phyloP scores from a whole-genome alignment of 2,329 filamentous ascomycete genomes.

The Penicillium sp. region DNA sequence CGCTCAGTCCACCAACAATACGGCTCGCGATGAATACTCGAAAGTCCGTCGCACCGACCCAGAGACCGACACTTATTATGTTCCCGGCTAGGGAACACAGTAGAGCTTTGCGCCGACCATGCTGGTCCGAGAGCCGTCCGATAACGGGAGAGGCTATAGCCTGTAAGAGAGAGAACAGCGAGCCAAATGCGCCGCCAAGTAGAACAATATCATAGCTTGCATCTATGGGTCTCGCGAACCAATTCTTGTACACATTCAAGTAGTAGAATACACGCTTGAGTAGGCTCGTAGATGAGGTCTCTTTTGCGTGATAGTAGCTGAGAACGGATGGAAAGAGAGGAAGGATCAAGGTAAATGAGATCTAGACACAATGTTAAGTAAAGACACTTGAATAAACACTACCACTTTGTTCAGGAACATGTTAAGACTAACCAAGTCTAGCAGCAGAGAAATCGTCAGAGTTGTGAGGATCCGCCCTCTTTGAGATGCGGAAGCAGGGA shows the following conservation, averaged over 20 bases:
- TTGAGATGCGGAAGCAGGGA: background rate
- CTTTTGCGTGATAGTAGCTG: background rate
- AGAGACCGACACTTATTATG: slow-evolving; percentile 84
- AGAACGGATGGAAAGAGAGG: background rate
- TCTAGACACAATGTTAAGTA: background rate
- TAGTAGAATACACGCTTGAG: background rate
- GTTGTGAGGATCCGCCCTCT: background rate
- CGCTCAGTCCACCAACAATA: slow-evolving; percentile 84
- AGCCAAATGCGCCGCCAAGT: slow-evolving; percentile 85
- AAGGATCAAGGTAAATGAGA: background rate
- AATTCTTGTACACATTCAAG: background rate
- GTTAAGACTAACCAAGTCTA: background rate
- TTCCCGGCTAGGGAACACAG: slow-evolving; percentile 90
- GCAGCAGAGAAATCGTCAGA: background rate
- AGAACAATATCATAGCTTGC: slow-evolving; percentile 95
- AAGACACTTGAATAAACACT: background rate
- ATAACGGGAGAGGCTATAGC: slow-evolving; percentile 78
- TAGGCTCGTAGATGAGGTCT: background rate
- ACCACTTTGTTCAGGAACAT: background rate
- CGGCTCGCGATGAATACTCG: slow-evolving; percentile 88
- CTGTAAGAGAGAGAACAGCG: slow-evolving; percentile 86
- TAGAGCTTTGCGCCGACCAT: slow-evolving; percentile 63
- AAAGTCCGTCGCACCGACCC: slow-evolving; percentile 90
- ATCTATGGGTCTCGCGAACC: slow-evolving; percentile 83
- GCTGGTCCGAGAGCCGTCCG: background rate